Evolutionary conservation across 805 yeast species (phyloP).

Genomic region (Phaffomyces opuntiae): DNA sequence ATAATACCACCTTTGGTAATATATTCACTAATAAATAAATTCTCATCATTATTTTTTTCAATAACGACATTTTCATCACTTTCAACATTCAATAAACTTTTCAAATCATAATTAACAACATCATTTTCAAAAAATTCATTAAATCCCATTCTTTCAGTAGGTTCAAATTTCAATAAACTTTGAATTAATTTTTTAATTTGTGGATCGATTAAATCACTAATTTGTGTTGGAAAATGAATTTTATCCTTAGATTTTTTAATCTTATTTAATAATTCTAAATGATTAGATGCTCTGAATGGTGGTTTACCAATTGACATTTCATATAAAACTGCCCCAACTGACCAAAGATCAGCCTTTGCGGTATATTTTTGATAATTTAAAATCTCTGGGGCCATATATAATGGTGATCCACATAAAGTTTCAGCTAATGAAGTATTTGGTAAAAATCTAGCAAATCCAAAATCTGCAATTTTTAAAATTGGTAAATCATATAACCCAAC

Average conservation of each 20-base stretch:
- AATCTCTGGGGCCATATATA: conserved; percentile 98
- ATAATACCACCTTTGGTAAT: conserved; percentile 31
- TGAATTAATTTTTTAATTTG: conserved; percentile 66
- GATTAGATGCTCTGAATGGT: conserved; percentile 91
- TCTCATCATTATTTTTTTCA: conserved; percentile 48
- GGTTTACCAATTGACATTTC: conserved; percentile 97
- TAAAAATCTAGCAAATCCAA: conserved; percentile 92
- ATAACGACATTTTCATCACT: too few relatives aligned
- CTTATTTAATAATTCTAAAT: conserved; percentile 78
- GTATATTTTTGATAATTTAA: conserved; percentile 90
- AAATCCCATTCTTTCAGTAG: conserved; percentile 83
- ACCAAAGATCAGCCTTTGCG: conserved; percentile 97
- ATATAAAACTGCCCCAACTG: conserved; percentile 92
- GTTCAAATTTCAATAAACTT: conserved; percentile 72
- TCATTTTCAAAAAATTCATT: conserved; percentile 79
- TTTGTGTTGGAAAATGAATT: conserved; percentile 70
- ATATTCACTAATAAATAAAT: conserved; percentile 80
- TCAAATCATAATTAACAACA: conserved; percentile 49
- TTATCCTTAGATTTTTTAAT: conserved; percentile 77
- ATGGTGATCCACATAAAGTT: conserved; percentile 94
- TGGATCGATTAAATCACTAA: conserved; percentile 40
- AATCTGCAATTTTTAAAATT: conserved; percentile 88
- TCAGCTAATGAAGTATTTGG: conserved; percentile 95
- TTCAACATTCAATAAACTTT: conserved; percentile 23
- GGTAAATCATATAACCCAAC: conserved; percentile 88